Evolutionary conservation across 495 filamentous ascomycete species (phyloP).

Genomic region (Annulohypoxylon nitens): DNA sequence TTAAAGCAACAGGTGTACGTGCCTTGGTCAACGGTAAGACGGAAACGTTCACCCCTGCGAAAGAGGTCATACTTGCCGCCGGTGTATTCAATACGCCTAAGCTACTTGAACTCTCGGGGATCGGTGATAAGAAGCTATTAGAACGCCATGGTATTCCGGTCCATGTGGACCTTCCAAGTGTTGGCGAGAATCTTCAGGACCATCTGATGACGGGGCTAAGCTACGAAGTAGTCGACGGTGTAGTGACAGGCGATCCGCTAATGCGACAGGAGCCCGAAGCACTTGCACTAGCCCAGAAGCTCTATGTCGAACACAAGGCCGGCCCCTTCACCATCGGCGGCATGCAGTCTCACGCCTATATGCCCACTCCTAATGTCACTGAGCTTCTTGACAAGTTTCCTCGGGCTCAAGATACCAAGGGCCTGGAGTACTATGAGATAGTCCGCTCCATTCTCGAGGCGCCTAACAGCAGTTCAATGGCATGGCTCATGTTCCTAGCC

Average conservation of each 20-base stretch:
- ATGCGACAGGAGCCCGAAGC: neutral
- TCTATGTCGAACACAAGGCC: neutral
- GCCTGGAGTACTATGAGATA: neutral
- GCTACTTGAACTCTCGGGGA: constrained; percentile 70
- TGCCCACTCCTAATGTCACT: neutral
- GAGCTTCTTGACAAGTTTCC: neutral
- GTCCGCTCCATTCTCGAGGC: neutral
- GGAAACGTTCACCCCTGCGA: neutral
- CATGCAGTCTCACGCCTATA: neutral
- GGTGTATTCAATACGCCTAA: constrained; percentile 68
- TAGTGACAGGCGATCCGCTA: constrained; percentile 10
- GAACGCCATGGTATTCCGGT: constrained; percentile 60
- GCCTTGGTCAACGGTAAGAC: neutral
- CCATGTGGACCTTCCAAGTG: constrained; percentile 59
- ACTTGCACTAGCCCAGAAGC: neutral
- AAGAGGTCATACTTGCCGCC: constrained; percentile 66
- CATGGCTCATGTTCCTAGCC: neutral
- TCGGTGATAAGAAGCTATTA: constrained; percentile 65
- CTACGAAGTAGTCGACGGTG: constrained; percentile 15
- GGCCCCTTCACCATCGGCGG: neutral
- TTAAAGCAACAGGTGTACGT: neutral
- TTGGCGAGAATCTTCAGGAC: constrained; percentile 68
- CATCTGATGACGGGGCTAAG: constrained; percentile 46
- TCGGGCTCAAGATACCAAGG: neutral
- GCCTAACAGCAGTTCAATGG: neutral